These are phyloP conservation scores for Diplodia seriata DNA, from an alignment of 2,329 filamentous ascomycete genomes.

Conservation along the genomic window DNA sequence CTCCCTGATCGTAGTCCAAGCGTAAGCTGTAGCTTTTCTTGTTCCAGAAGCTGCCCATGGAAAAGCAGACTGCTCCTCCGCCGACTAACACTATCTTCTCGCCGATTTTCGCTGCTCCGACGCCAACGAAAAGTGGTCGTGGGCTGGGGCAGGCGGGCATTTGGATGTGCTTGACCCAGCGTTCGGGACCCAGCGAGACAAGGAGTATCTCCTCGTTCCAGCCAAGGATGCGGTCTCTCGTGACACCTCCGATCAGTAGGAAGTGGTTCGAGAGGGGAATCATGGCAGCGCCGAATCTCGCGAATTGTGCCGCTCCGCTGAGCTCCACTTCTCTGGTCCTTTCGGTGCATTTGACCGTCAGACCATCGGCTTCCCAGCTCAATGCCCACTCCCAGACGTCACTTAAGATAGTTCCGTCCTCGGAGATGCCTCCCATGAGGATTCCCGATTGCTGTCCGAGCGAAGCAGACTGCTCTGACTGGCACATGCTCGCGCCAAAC, in stretches of 20 bases:
- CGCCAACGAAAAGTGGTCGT: slow-evolving; percentile 75
- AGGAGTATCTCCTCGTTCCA: slow-evolving; percentile 62
- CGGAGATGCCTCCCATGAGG: slow-evolving; percentile 73
- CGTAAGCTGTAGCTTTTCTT: slow-evolving; percentile 2
- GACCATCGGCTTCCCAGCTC: slow-evolving; percentile 43
- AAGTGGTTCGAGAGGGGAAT: slow-evolving; percentile 49
- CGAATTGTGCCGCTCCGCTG: slow-evolving; percentile 37
- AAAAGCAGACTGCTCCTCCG: slow-evolving; percentile 87
- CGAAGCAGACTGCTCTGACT: slow-evolving; percentile 41
- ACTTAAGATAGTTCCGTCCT: slow-evolving; percentile 67
- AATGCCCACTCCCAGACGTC: slow-evolving; percentile 70
- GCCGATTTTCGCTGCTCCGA: slow-evolving; percentile 60
- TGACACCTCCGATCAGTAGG: slow-evolving; percentile 62
- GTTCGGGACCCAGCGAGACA: slow-evolving; percentile 34
- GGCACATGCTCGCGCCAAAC: slow-evolving; percentile 65
- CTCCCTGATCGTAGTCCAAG: neutral
- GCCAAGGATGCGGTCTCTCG: slow-evolving; percentile 52
- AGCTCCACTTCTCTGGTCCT: slow-evolving; percentile 5
- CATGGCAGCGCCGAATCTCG: slow-evolving; percentile 61
- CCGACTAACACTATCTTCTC: slow-evolving; percentile 70
- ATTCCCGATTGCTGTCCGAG: slow-evolving; percentile 61
- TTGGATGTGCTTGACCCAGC: neutral
- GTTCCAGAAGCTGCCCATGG: slow-evolving; percentile 75
- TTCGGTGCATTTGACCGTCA: neutral
- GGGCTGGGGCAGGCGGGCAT: slow-evolving; percentile 42